Evolutionary conservation across 495 filamentous ascomycete genomes (phyloP), one percentile per base, ranked within the genome.

Genomic region (Xylaria flabelliformis): DNA sequence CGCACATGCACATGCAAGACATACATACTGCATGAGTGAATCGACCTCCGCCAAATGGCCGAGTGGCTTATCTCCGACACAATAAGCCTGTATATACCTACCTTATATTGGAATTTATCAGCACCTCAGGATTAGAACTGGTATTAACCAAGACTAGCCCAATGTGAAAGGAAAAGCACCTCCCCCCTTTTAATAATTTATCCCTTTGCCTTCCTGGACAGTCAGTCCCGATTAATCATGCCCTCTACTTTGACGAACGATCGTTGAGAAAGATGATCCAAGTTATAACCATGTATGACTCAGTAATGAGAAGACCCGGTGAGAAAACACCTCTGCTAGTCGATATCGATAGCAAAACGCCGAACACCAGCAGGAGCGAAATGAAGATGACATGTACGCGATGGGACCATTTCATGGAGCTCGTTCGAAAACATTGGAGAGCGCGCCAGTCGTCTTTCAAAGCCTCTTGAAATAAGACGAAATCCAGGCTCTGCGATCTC

Each of bases 401-500:
- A 17, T 46, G 42, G 42, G 42, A 2, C 42, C 42, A n/a, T n/a
- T n/a, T n/a, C n/a, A 41, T 21, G 63, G 39, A 4, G 26, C 63
- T 9, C 44, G 42, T 34, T 51, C 42, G 4, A 48, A 10, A 6
- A 65, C 63, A 50, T 17, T 65, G 13, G 63, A 65, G 26, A 65
- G 44, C 26, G 26, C 21, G 44, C 63, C 44, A 36, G 44, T 65
- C 15, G 24, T 39, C 44, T 7, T 41, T 21, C n/a, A n/a, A 17
- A 51, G 21, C 44, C 19, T 65, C 29, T 50, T 36, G 26, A 65
- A 65, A 12, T 12, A 21, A 9, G 63, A 65, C 39, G n/a, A 65
- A 51, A 50, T 65, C 5, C 61, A 36, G 17, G 41, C 41, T 21
- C 63, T 65, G 15, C 9, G 8, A n/a, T 65, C 42, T n/a, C 63